phyloP scores from a whole-genome alignment of 257 asterid species.

The Fraxinus quadrangulata region DNA sequence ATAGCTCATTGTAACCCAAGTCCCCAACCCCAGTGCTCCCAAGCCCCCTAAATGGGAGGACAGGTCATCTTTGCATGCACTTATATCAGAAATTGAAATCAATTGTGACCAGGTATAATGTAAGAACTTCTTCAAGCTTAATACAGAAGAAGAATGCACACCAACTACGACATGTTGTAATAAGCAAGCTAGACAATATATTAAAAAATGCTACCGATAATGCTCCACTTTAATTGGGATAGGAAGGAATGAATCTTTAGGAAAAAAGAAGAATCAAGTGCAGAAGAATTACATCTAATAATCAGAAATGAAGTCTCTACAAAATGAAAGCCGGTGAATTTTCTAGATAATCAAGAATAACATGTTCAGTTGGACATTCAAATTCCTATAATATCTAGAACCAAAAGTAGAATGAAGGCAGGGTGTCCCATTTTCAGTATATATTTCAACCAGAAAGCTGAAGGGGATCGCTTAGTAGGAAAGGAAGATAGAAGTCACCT shows the following conservation, averaged over 20 bases:
- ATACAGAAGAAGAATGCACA: neutral
- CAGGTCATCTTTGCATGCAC: neutral
- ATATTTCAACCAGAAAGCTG: neutral
- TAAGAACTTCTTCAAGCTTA: neutral
- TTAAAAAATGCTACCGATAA: neutral
- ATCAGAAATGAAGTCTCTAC: neutral
- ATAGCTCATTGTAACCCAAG: neutral
- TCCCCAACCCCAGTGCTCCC: no score
- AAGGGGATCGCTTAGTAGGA: slow-evolving; percentile 8
- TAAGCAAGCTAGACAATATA: neutral
- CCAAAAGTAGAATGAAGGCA: neutral
- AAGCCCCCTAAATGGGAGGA: no score
- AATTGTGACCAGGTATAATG: neutral
- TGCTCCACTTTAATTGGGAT: neutral
- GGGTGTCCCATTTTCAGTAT: slow-evolving; percentile 16
- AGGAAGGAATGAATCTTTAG: neutral
- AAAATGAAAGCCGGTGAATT: neutral
- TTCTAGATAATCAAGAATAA: neutral
- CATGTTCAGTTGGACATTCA: neutral
- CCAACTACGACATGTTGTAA: neutral
- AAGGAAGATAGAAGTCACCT: slow-evolving; percentile 46
- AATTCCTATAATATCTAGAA: neutral
- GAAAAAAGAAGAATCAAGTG: neutral
- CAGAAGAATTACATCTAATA: neutral
- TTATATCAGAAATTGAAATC: neutral